Percentiles rank a stretch among this genome's conserved stretches.
Evolutionary conservation across 2,329 filamentous ascomycete genomes (phyloP).

Genomic region (Monosporascus sp.): DNA sequence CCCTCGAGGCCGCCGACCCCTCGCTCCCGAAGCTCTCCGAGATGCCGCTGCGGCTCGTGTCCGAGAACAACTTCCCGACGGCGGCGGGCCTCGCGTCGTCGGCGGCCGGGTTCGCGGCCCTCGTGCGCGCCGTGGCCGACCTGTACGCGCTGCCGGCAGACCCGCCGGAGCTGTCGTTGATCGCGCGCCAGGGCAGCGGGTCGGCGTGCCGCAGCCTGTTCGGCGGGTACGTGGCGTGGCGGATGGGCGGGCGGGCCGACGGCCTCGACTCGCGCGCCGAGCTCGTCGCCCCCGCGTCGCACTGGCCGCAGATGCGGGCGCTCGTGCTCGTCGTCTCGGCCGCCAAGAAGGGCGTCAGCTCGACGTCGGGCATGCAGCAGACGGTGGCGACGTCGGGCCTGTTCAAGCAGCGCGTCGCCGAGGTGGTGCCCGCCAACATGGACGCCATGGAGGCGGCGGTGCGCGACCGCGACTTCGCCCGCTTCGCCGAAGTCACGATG

Average conservation of each 20-base stretch:
- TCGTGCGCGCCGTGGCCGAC: slow-evolving; percentile 82
- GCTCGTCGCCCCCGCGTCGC: slow-evolving; percentile 77
- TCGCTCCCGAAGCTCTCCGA: slow-evolving; percentile 77
- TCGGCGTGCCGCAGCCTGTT: slow-evolving; percentile 92
- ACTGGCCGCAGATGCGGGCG: slow-evolving; percentile 95
- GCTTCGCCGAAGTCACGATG: slow-evolving; percentile 90
- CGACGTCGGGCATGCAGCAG: slow-evolving; percentile 93
- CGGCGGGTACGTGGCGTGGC: slow-evolving; percentile 94
- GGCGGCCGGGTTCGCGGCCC: slow-evolving; percentile 63
- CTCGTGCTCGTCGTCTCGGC: slow-evolving; percentile 87
- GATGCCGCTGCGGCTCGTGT: slow-evolving; percentile 78
- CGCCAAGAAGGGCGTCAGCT: slow-evolving; percentile 92
- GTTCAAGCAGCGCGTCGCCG: slow-evolving; percentile 69
- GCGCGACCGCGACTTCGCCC: slow-evolving; percentile 69
- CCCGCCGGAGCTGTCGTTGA: slow-evolving; percentile 76
- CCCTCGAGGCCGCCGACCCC: slow-evolving; percentile 66
- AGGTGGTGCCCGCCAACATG: slow-evolving; percentile 82
- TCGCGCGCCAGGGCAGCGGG: slow-evolving; percentile 90
- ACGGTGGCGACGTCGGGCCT: slow-evolving; percentile 89
- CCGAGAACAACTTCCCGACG: slow-evolving; percentile 98
- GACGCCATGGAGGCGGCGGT: slow-evolving; percentile 78
- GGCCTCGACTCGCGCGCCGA: slow-evolving; percentile 85
- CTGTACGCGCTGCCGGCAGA: slow-evolving; percentile 81
- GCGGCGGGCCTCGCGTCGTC: slow-evolving; percentile 81
- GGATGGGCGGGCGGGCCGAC: slow-evolving; percentile 68